Evolutionary conservation across 768 basidiomycete genomes (phyloP).

Genomic region (Rhizopogon vesiculosus): DNA sequence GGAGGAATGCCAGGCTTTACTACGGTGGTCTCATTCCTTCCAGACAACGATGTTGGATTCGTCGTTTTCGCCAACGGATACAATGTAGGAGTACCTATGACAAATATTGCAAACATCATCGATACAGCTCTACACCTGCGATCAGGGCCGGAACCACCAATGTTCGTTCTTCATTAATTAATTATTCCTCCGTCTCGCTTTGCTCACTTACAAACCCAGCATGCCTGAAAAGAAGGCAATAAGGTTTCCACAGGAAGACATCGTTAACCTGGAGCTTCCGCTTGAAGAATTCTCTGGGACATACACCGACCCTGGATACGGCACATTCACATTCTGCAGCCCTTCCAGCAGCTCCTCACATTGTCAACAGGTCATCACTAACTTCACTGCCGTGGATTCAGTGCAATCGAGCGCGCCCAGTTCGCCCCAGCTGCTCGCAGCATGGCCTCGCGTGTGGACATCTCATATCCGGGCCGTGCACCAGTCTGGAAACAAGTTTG

Average conservation of each 20-base stretch:
- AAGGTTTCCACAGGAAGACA: too few relatives aligned
- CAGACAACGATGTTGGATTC: conserved; percentile 31
- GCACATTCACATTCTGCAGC: conserved; percentile 32
- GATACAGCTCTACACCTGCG: conserved; percentile 16
- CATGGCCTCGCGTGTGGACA: conserved; percentile 29
- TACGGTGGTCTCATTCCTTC: conserved; percentile 27
- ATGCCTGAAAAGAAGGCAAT: neutral
- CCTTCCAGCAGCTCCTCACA: conserved; percentile 15
- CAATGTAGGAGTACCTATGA: conserved; percentile 10
- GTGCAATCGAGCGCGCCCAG: neutral
- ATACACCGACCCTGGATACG: conserved; percentile 34
- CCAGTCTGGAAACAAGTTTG: conserved; percentile 15
- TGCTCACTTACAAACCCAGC: neutral
- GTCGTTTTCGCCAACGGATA: conserved; percentile 29
- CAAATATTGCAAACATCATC: conserved; percentile 13
- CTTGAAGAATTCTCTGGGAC: conserved; percentile 30
- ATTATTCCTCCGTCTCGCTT: neutral
- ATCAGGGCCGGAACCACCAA: neutral
- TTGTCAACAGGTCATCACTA: conserved; percentile 18
- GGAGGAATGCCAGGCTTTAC: conserved; percentile 33
- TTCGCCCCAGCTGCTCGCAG: conserved; percentile 20
- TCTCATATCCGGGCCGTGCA: conserved; percentile 31
- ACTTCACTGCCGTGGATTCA: conserved; percentile 25
- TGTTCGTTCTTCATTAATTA: conserved; percentile 2
- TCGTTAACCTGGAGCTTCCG: neutral